Evolutionary conservation across 352 stramenopile genomes (phyloP).

Genomic region (Pythium aristosporum): DNA sequence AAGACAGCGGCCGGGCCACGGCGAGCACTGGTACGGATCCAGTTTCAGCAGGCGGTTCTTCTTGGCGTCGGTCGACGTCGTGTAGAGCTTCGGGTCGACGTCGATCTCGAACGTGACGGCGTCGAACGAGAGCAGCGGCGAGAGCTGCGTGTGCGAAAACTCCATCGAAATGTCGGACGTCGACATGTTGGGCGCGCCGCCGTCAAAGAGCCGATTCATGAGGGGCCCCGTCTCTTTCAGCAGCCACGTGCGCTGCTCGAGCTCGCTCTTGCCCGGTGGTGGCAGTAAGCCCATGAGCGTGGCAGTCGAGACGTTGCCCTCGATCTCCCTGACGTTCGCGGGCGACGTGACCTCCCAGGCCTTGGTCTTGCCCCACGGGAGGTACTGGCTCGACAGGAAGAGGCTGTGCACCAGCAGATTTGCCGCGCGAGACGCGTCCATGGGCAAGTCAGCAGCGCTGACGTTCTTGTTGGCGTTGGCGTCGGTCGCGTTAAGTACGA

Average conservation of each 20-base stretch:
- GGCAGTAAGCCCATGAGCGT: conserved; percentile 7
- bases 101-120: conserved; percentile 14
- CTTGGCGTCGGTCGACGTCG: neutral
- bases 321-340: neutral
- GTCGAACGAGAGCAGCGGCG: conserved; percentile 15
- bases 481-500: conserved; percentile 15
- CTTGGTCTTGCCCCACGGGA: neutral
- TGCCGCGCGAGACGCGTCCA: conserved; percentile 8
- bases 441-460: conserved; percentile 2
- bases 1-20: conserved; percentile 4
- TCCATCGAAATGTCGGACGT: conserved; percentile 10
- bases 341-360: neutral
- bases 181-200: conserved; percentile 7
- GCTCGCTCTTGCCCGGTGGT: neutral
- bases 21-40: neutral
- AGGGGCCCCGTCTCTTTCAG: neutral
- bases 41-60: neutral
- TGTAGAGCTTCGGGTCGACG: conserved; percentile 1
- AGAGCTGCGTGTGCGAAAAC: conserved; percentile 14
- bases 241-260: conserved; percentile 13
- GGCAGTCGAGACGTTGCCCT: conserved; percentile 2
- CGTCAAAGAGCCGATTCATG: conserved; percentile 1
- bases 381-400: conserved; percentile 9
- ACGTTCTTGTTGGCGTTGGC: conserved; percentile 9
- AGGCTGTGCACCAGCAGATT: conserved; percentile 14